Base-by-base conservation (phyloP, 2,329 filamentous ascomycete genomes). In the Amylocarpus encephaloides region DNA sequence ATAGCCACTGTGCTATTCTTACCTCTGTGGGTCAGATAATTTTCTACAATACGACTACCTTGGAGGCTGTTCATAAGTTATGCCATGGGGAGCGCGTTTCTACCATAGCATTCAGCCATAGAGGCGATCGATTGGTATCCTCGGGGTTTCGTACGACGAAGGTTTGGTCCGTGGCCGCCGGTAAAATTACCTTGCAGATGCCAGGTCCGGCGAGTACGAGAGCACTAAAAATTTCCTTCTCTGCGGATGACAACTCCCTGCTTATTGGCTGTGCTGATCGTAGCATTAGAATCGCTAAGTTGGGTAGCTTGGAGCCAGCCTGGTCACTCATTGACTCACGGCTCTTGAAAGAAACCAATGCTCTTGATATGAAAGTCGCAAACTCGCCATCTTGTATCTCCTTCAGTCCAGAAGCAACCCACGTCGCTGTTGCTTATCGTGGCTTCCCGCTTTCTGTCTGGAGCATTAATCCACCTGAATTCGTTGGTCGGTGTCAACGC, bases 371-470 rank as follows among this genome's bases (percentile, higher is more conserved):
- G 15, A 39, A 33, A 2, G 32, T 35, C 13, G 11, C n/a, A 6
- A 52, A 48, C 26, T 40, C 42, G 1, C 54, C 56, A 9, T 36
- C 15, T 5, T 52, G 42, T 13, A 51, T 59, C 16, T 19, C 49
- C 26, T 56, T 62, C 45, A 62, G 46, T 33, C 22, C 44, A 4
- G 50, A 59, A 30, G 48, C 35, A 12, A 52, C 51, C 7, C 46
- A 48, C 19, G 45, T 61, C 15, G 59, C 47, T 10, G 48, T 61
- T 7, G 44, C 52, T 12, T 61, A 58, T 26, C 35, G 52, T 43
- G 52, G 46, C 10, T 53, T 48, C 43, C 57, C 58, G 9, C 32
- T 61, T 10, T 43, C 53, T 7, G 45, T 62, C 5, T 61, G 59
- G 58, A 36, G 34, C 6, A 10, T 58, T 1, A 18, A 55, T 34